These are phyloP conservation scores for Coffea canephora DNA, from an alignment of 257 asterid species.

Conservation along the genomic window DNA sequence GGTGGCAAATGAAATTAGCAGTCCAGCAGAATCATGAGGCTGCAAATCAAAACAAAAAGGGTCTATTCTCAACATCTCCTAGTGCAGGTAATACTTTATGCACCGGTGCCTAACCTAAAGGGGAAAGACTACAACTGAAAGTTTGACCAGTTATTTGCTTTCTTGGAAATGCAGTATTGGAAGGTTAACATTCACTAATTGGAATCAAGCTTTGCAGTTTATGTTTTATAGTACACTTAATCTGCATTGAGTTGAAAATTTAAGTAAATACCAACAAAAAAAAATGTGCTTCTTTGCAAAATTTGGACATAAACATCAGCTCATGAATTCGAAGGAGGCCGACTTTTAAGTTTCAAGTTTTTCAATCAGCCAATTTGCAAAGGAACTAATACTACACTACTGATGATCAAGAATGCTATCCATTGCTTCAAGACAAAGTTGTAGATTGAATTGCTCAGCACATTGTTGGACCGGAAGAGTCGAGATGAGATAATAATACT, in stretches of 20 bases:
- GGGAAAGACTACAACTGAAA: constrained; percentile 1
- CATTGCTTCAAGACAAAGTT: too few species aligned
- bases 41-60: not conserved
- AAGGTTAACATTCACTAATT: not conserved
- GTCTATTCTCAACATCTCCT: not conserved
- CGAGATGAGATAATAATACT: too few species aligned
- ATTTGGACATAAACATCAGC: not conserved
- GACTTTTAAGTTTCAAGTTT: not conserved
- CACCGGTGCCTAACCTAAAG: constrained; percentile 15
- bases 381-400: too few species aligned
- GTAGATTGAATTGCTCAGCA: too few species aligned
- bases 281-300: not conserved
- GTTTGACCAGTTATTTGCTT: constrained; percentile 5
- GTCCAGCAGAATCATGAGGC: not conserved
- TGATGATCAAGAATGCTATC: not conserved
- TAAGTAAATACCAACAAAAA: too few species aligned
- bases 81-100: constrained; percentile 2
- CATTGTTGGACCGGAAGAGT: too few species aligned
- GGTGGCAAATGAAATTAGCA: not conserved
- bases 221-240: too few species aligned
- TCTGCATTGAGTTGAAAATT: too few species aligned
- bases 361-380: not conserved
- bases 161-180: not conserved
- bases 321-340: not conserved
- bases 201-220: not conserved